Evolutionary conservation across 768 basidiomycete species (phyloP), one percentile per base, ranked within the genome.

Genomic region (Cystofilobasidium capitatum): DNA sequence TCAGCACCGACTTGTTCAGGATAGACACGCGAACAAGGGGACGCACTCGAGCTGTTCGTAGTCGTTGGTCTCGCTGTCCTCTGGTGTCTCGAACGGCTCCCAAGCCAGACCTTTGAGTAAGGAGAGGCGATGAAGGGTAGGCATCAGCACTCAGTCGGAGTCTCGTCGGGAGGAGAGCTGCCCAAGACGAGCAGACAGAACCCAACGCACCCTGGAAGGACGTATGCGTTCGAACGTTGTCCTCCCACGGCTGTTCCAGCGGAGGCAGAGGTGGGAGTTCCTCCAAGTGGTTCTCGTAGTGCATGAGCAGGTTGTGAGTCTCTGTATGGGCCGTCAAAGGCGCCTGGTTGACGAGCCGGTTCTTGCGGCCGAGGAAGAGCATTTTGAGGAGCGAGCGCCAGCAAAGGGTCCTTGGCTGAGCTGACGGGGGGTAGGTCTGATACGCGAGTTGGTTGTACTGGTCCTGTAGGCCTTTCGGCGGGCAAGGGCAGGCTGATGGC

Each of bases 41-140:
- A 61, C 59, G 36, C n/a, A 61, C 59, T 61, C 59, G 39, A 61
- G 40, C 40, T 40, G 22, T 31, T 61, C 59, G 40, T 61, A 61
- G 40, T 61, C 59, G 29, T 61, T 17, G 26, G 59, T 24, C 40
- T 24, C 13, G 40, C 39, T 61, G n/a, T 29, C 59, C 7, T 16
- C 40, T 16, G 59, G 59, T 26, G 36, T 40, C 59, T 61, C 59
- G 24, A 61, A 61, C 14, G 37, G 36, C 40, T 40, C 40, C 59
- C 59, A 40, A 3, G 40, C 13, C 3, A 61, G 39, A 40, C 39
- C 40, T 42, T 26, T 31, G 51, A n/a, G n/a, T n/a, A n/a, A n/a
- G n/a, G n/a, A n/a, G n/a, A n/a, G n/a, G n/a, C n/a, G n/a, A n/a
- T n/a, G n/a, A n/a, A n/a, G n/a, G n/a, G n/a, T n/a, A n/a, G n/a